Evolutionary conservation across 1,139 yeast genomes (phyloP).

Genomic region (Kurtzmaniella quercitrusa): DNA sequence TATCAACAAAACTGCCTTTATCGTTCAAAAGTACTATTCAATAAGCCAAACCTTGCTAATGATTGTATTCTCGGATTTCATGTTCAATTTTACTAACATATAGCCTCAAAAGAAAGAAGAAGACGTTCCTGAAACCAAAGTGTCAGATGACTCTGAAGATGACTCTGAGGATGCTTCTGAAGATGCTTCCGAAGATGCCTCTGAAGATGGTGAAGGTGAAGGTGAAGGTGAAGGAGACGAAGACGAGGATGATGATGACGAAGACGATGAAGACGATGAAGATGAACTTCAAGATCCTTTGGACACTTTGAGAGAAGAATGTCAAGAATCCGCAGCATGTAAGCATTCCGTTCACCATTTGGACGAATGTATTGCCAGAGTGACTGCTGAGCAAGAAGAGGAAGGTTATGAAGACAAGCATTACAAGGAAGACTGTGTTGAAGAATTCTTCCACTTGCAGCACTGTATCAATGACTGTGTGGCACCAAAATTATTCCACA

Average conservation of each 20-base stretch:
- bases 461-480: constrained; percentile 92
- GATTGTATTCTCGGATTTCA: too few species aligned
- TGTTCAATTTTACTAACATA: constrained; percentile 16
- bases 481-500: constrained; percentile 85
- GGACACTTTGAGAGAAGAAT: constrained; percentile 63
- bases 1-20: too few species aligned
- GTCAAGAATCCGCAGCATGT: constrained; percentile 66
- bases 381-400: constrained; percentile 79
- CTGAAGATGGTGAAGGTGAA: constrained; percentile 34
- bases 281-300: constrained; percentile 69
- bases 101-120: constrained; percentile 26
- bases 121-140: constrained; percentile 15
- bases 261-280: constrained; percentile 75
- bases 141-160: constrained; percentile 14
- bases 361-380: constrained; percentile 94
- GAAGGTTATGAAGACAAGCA: constrained; percentile 72
- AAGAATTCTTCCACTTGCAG: constrained; percentile 95
- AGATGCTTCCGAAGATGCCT: constrained; percentile 27
- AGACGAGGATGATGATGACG: constrained; percentile 67
- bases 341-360: constrained; percentile 80
- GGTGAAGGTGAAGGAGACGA: constrained; percentile 55
- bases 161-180: constrained; percentile 17
- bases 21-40: too few species aligned
- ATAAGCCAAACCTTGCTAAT: too few species aligned
- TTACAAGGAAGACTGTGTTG: constrained; percentile 96